These are phyloP conservation scores for Colletotrichum lupini DNA, from an alignment of 2,329 filamentous ascomycete species.

Conservation along the genomic window DNA sequence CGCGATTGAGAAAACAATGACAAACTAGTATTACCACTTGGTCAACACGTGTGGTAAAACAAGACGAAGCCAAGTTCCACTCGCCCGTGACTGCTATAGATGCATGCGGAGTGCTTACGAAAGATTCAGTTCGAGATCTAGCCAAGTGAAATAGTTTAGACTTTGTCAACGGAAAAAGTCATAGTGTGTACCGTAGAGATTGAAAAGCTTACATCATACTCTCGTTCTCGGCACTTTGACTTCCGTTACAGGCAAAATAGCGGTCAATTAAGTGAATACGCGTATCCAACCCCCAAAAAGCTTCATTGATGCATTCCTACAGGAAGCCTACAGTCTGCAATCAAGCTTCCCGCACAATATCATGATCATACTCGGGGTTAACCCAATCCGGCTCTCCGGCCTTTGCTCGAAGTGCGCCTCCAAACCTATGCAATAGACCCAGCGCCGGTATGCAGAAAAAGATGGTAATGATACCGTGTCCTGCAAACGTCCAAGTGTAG, in stretches of 20 bases:
- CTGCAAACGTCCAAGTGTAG: slow-evolving; percentile 62
- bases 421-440: slow-evolving; percentile 52
- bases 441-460: slow-evolving; percentile 52
- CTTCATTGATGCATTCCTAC: neutral
- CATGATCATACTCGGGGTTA: slow-evolving; percentile 52
- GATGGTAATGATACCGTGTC: slow-evolving; percentile 58
- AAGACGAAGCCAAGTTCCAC: neutral
- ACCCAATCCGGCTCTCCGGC: slow-evolving; percentile 55
- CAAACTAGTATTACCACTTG: neutral
- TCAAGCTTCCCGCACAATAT: slow-evolving; percentile 15
- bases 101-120: neutral
- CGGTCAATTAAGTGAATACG: neutral
- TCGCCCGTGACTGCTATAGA: neutral
- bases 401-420: slow-evolving; percentile 48
- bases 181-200: too few species aligned
- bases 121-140: too few species aligned
- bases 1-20: too few species aligned
- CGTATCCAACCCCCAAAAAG: too few species aligned
- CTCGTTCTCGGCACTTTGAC: too few species aligned
- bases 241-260: neutral
- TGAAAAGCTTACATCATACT: too few species aligned
- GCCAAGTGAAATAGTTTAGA: too few species aligned
- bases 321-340: too few species aligned
- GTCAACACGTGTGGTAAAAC: neutral
- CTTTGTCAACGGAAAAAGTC: too few species aligned